Percentiles rank a stretch among this genome's conserved stretches.
Evolutionary conservation across 1,284 basidiomycete genomes (phyloP).

Genomic region (Ustilago nuda): DNA sequence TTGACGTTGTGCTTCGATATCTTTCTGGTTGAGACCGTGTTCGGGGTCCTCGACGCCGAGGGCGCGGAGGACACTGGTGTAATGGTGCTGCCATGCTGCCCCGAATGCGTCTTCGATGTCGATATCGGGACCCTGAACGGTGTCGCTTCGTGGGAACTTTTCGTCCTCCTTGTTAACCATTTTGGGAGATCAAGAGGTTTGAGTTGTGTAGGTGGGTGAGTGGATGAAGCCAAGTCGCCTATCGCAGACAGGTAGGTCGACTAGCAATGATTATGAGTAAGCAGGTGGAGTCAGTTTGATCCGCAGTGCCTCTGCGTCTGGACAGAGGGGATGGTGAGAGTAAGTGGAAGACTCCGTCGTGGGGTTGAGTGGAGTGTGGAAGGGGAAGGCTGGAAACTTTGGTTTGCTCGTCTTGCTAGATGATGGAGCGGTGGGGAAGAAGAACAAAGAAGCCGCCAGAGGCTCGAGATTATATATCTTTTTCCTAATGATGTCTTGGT

Average conservation of each 20-base stretch:
- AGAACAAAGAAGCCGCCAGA: conserved; percentile 44
- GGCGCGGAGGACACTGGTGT: conserved; percentile 46
- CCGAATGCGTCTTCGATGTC: conserved; percentile 36
- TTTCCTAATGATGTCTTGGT: conserved; percentile 3
- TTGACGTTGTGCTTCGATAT: conserved; percentile 47
- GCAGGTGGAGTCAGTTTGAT: neutral
- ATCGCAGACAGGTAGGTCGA: conserved; percentile 47
- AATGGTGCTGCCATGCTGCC: conserved; percentile 46
- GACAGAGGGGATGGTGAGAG: neutral
- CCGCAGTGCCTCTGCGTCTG: neutral
- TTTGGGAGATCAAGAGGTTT: conserved; percentile 6
- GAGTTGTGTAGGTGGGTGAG: neutral
- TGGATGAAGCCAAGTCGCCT: conserved; percentile 23
- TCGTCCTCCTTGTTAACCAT: conserved; percentile 45
- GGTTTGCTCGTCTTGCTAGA: conserved; percentile 10
- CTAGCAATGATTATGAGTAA: neutral
- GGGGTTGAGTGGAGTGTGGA: neutral
- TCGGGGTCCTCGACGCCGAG: conserved; percentile 49
- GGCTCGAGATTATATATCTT: conserved; percentile 38
- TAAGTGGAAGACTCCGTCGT: neutral
- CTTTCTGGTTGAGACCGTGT: conserved; percentile 54
- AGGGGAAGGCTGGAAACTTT: neutral
- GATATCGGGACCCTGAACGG: conserved; percentile 49
- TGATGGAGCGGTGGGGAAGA: conserved; percentile 18
- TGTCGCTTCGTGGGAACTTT: conserved; percentile 48